These are phyloP conservation scores for Dryas drummondii DNA, from an alignment of 306 rosid species.

Conservation along the genomic window DNA sequence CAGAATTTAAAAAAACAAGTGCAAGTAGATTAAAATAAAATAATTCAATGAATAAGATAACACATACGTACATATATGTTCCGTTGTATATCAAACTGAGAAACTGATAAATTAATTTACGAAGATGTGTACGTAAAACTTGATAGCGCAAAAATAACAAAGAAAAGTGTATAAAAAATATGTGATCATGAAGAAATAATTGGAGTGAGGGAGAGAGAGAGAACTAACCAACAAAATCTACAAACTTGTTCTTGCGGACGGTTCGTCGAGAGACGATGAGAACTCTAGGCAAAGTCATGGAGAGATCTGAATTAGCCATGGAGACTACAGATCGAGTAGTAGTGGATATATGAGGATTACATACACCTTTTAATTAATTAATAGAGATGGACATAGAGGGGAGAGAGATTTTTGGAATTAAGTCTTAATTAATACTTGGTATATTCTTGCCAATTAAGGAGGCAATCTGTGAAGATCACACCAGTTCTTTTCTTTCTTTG, in stretches of 20 bases:
- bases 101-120: too few relatives aligned
- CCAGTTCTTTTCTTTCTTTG: not conserved
- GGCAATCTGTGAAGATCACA: not conserved
- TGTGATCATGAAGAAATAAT: too few relatives aligned
- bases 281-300: conserved; percentile 41
- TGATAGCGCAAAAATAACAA: not conserved
- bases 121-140: not conserved
- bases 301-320: conserved; percentile 25
- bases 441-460: not conserved
- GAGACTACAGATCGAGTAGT: not conserved
- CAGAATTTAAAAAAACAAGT: too few relatives aligned
- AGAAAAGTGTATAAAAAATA: too few relatives aligned
- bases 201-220: not conserved
- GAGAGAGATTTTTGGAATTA: not conserved
- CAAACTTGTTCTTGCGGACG: conserved; percentile 43
- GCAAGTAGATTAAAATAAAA: too few relatives aligned
- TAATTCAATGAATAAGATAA: too few relatives aligned
- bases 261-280: conserved; percentile 50
- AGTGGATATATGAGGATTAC: too few relatives aligned
- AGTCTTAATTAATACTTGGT: not conserved
- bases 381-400: not conserved
- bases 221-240: conserved; percentile 46
- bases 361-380: too few relatives aligned
- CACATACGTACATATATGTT: too few relatives aligned
- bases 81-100: too few relatives aligned